These are phyloP conservation scores for Tetrahymena thermophila DNA, from an alignment of 73 alveolate species.

Conservation along the genomic window DNA sequence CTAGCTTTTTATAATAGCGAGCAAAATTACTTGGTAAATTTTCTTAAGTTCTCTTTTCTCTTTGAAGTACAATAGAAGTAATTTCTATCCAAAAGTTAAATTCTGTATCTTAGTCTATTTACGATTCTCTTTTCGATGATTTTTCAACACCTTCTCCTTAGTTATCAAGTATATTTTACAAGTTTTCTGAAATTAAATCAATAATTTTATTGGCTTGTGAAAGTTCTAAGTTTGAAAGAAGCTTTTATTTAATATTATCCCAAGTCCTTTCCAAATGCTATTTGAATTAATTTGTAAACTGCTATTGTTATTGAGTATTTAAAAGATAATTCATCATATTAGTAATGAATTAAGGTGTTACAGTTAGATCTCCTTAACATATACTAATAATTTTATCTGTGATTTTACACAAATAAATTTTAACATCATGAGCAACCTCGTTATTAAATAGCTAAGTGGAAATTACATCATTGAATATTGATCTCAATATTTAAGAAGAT, in stretches of 20 bases:
- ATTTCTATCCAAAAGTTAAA: neutral
- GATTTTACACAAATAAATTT: slow-evolving; percentile 39
- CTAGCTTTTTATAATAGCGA: neutral
- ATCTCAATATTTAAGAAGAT: slow-evolving; percentile 55
- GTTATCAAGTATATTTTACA: neutral
- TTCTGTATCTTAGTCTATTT: neutral
- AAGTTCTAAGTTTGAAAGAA: neutral
- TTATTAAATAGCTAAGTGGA: slow-evolving; percentile 5
- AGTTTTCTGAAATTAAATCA: neutral
- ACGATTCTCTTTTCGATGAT: neutral
- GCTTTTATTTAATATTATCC: neutral
- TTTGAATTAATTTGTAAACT: neutral
- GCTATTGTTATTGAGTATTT: neutral
- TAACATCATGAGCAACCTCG: slow-evolving; percentile 36
- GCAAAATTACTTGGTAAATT: neutral
- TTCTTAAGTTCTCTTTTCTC: neutral
- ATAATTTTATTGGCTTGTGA: neutral
- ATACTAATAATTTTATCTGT: slow-evolving; percentile 66
- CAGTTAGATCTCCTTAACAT: slow-evolving; percentile 59
- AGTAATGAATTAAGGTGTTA: slow-evolving; percentile 25
- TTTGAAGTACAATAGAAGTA: neutral
- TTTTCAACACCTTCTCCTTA: neutral
- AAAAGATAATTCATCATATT: slow-evolving; percentile 6
- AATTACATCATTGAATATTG: slow-evolving; percentile 52
- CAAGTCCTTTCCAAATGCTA: neutral